Evolutionary conservation across 164 flowering plant species (phyloP).

Genomic region (Vitis rotundifolia): DNA sequence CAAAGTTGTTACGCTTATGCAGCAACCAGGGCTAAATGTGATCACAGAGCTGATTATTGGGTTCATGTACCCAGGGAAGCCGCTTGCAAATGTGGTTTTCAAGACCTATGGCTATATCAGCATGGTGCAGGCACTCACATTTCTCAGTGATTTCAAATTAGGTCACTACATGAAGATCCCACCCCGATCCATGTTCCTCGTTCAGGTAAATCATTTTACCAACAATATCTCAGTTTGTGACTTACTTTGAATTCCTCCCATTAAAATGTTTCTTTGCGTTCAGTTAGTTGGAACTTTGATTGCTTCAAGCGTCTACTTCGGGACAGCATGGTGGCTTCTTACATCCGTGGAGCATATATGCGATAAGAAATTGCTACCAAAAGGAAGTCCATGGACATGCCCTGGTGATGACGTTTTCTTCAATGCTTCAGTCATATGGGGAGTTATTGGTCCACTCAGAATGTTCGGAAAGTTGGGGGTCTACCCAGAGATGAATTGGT

Average conservation of each 20-base stretch:
- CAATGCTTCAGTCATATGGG: conserved; percentile 72
- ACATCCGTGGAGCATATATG: conserved; percentile 44
- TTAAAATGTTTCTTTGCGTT: neutral
- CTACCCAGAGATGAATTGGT: conserved; percentile 50
- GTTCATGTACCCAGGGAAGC: conserved; percentile 58
- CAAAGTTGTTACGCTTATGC: conserved; percentile 2
- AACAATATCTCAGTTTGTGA: too few relatives aligned
- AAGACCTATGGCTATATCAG: conserved; percentile 70
- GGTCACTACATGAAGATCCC: conserved; percentile 75
- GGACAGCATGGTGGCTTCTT: conserved; percentile 67
- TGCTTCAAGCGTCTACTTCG: conserved; percentile 40
- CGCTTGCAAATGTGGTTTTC: conserved; percentile 63
- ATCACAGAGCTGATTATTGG: conserved; percentile 64
- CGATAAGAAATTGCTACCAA: conserved; percentile 27
- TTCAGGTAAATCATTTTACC: conserved; percentile 34
- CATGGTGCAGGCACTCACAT: conserved; percentile 53
- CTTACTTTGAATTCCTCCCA: too few relatives aligned
- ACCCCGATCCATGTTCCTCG: conserved; percentile 59
- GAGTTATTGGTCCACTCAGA: conserved; percentile 52
- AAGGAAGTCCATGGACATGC: conserved; percentile 72
- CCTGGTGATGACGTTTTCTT: conserved; percentile 55
- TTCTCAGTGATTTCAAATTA: conserved; percentile 54
- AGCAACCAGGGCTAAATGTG: conserved; percentile 54
- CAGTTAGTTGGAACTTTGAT: conserved; percentile 55
- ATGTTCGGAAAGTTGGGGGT: conserved; percentile 48